These are phyloP conservation scores for Populus euphratica DNA, from an alignment of 345 rosid species.

Conservation along the genomic window DNA sequence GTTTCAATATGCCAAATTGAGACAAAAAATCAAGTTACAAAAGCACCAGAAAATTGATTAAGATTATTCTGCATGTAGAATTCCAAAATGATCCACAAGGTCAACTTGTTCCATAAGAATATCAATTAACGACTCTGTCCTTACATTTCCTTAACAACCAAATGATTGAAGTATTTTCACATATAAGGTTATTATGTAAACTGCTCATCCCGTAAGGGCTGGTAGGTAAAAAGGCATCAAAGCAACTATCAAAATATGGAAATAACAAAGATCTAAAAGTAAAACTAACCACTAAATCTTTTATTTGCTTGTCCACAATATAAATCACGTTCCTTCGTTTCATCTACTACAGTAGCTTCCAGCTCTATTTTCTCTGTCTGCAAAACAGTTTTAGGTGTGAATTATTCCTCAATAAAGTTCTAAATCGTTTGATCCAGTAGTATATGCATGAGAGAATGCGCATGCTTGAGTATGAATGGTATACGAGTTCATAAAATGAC, in stretches of 20 bases:
- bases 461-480: not conserved
- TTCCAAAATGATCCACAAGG: not conserved
- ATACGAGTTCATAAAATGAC: not conserved
- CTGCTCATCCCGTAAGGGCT: not conserved
- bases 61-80: not conserved
- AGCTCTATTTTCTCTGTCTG: conserved; percentile 96
- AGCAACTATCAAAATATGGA: not conserved
- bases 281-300: conserved; percentile 84
- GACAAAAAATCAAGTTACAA: not conserved
- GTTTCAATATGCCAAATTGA: not conserved
- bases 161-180: not conserved
- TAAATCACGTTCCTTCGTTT: conserved; percentile 89
- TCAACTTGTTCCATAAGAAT: not conserved
- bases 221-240: not conserved
- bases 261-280: conserved; percentile 13
- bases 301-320: conserved; percentile 79
- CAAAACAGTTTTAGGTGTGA: conserved; percentile 21
- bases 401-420: not conserved
- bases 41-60: not conserved
- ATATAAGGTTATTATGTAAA: not conserved
- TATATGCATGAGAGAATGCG: not conserved
- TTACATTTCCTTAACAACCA: not conserved
- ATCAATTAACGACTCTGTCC: not conserved
- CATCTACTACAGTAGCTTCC: conserved; percentile 96
- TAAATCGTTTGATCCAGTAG: not conserved